These are phyloP conservation scores for Aphanocladium album DNA, from an alignment of 2,329 filamentous ascomycete genomes.

Conservation along the genomic window DNA sequence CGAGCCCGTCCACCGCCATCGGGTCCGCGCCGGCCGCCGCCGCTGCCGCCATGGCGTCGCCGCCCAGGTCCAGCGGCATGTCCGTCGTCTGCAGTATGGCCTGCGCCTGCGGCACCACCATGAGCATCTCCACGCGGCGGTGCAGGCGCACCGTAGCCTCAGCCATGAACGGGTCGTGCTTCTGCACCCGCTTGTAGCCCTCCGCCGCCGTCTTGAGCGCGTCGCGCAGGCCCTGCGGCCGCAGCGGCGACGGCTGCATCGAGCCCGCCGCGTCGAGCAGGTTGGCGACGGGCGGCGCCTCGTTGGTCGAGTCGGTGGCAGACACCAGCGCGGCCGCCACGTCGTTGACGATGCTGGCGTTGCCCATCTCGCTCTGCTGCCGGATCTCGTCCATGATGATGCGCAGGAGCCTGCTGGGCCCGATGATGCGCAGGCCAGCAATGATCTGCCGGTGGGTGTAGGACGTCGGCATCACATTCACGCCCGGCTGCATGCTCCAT, in stretches of 20 bases:
- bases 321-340: conserved; percentile 65
- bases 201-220: conserved; percentile 55
- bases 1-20: conserved; percentile 38
- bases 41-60: conserved; percentile 27
- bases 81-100: conserved; percentile 38
- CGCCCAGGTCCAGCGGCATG: conserved; percentile 36
- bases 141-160: conserved; percentile 60
- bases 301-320: conserved; percentile 53
- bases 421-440: conserved; percentile 54
- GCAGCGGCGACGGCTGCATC: conserved; percentile 35
- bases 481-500: conserved; percentile 57
- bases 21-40: conserved; percentile 29
- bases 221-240: conserved; percentile 53
- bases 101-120: conserved; percentile 40
- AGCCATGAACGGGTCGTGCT: conserved; percentile 51
- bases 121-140: conserved; percentile 60
- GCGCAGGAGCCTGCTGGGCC: conserved; percentile 54
- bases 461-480: conserved; percentile 53
- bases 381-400: conserved; percentile 65
- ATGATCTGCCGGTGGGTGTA: conserved; percentile 72
- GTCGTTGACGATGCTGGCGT: conserved; percentile 60
- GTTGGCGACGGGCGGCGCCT: conserved; percentile 25
- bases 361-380: conserved; percentile 53
- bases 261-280: conserved; percentile 32
- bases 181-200: conserved; percentile 51